A percentile compares a stretch with the other conserved stretches of the same genome.
Evolutionary conservation across 2,329 filamentous ascomycete genomes (phyloP).

Genomic region (Paecilomyces niveus): DNA sequence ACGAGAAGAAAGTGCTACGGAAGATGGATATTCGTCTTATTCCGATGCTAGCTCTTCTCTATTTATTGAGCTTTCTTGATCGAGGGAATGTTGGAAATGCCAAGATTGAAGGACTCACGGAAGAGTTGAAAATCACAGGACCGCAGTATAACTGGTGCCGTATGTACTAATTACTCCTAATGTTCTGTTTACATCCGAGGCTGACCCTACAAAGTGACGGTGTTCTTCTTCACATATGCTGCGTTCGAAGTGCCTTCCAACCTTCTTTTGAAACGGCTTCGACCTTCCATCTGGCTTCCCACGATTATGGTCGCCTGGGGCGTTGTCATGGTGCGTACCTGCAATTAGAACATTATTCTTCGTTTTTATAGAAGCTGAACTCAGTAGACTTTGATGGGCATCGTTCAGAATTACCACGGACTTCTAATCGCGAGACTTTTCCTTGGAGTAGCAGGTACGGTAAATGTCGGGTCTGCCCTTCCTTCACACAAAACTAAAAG

Average conservation of each 20-base stretch:
- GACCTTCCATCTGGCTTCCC: constrained; percentile 23
- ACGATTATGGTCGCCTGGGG: constrained; percentile 38
- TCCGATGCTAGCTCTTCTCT: constrained; percentile 31
- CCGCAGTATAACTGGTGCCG: constrained; percentile 18
- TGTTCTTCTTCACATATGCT: constrained; percentile 18
- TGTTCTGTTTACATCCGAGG: not conserved
- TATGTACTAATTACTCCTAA: constrained; percentile 1
- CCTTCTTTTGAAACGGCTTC: constrained; percentile 22
- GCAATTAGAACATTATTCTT: not conserved
- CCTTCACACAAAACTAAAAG: not conserved
- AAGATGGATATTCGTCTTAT: constrained; percentile 35
- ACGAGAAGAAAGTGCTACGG: constrained; percentile 33
- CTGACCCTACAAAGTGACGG: constrained; percentile 8
- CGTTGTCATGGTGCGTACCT: constrained; percentile 31
- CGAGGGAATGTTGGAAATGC: constrained; percentile 20
- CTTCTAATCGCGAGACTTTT: constrained; percentile 43
- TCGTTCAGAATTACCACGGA: constrained; percentile 40
- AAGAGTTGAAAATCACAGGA: constrained; percentile 14
- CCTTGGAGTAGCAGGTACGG: constrained; percentile 24
- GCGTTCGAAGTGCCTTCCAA: constrained; percentile 18
- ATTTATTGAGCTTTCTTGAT: constrained; percentile 28
- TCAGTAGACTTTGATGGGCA: constrained; percentile 41
- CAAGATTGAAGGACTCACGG: constrained; percentile 16
- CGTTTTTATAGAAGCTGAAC: not conserved
- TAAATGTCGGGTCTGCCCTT: not conserved